Conservation (phyloP, 371 early-diverging fungal species). For the Chytridium lagenaria region DNA sequence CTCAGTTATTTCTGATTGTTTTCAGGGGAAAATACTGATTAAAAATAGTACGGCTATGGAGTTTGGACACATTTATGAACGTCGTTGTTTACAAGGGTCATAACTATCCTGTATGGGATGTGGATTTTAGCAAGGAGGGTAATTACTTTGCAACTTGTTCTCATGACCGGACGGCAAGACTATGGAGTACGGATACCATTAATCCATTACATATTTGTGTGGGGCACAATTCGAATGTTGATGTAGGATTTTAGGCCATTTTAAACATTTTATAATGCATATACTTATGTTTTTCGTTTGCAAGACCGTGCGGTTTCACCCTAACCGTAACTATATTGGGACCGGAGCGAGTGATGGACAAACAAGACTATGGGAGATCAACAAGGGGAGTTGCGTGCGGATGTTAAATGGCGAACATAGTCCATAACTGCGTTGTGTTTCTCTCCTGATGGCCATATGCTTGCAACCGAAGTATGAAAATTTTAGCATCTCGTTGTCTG, state of each 20-base stretch:
- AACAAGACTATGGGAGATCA: constrained; percentile 96
- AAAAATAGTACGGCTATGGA: constrained; percentile 97
- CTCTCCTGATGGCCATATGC: constrained; percentile 92
- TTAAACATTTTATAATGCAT: no score
- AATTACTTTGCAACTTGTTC: constrained; percentile 98
- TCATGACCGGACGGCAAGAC: constrained; percentile 94
- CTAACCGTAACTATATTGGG: constrained; percentile 96
- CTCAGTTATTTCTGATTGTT: no score
- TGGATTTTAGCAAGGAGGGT: constrained; percentile 68
- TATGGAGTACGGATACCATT: constrained; percentile 96
- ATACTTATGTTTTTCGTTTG: no score
- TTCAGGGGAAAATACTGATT: no score
- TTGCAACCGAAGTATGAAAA: constrained; percentile 96
- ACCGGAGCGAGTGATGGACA: constrained; percentile 96
- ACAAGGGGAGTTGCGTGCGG: constrained; percentile 90
- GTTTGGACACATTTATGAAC: constrained; percentile 85
- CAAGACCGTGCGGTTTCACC: constrained; percentile 93
- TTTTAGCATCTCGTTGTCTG: no score
- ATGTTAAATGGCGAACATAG: constrained; percentile 94
- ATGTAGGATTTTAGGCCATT: constrained; percentile 69
- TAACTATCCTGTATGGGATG: constrained; percentile 96
- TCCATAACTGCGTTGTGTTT: constrained; percentile 82
- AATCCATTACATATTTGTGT: constrained; percentile 97
- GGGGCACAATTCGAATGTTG: constrained; percentile 98
- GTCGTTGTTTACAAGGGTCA: constrained; percentile 97